Evolutionary conservation across 805 yeast genomes (phyloP), one percentile per base, ranked within the genome.

Genomic region (Candida ascalaphidarum): DNA sequence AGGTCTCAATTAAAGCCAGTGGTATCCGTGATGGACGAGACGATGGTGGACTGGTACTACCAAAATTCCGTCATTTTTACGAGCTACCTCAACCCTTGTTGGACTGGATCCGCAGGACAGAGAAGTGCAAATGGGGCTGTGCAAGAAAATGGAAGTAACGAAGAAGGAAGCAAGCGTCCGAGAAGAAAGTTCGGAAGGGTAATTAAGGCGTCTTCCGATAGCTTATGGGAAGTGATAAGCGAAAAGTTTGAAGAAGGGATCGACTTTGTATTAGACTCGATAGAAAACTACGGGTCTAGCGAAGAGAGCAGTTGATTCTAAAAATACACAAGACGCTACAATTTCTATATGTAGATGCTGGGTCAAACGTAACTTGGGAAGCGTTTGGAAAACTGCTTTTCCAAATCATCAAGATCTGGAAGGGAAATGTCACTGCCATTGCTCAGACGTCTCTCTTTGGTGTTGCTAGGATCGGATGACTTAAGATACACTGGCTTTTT

Each of bases 171-270:
- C 21, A 85, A 84, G 46, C 71, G 78, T 47, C 95, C 95, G 21
- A 73, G 97, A 48, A 77, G 83, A 53, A 89, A 86, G 53, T 85
- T 77, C 46, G 98, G 98, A 14, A 70, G 96, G 34, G 95, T 92
- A 3, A 55, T 88, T 29, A 74, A 78, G 41, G 71, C 92, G 5
- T 75, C 76, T 24, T 58, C 65, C 15, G 89, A 81, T 41, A 86
- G 89, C 2, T 48, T 88, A 33, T 79, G 75, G 57, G 81, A 81
- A 35, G 73, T 84, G 10, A 68, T 85, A 29, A 77, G 76, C 35
- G 96, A 84, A 49, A 65, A 86, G 47, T 82, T 83, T 40, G 85
- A 80, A 17, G 96, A 86, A 45, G 82, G 88, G 2, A 68, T 81
- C 11, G 95, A 84, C 45, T 88, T 85, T 47, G 73, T 89, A 22